phyloP scores from a whole-genome alignment of 257 asterid genomes.

The Thymus mandschuricus region DNA sequence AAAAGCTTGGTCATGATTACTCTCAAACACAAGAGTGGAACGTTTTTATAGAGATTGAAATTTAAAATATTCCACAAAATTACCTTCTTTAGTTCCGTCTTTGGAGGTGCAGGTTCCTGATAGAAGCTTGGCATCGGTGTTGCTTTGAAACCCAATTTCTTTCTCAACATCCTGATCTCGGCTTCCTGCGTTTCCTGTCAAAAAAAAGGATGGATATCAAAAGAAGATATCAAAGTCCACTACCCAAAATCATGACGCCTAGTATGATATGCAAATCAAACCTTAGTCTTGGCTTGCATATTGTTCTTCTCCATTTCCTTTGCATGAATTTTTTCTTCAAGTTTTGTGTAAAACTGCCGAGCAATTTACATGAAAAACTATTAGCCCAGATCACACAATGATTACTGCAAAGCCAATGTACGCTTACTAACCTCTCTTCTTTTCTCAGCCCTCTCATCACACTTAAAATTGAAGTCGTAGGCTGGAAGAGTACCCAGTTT shows the following conservation, averaged over 20 bases:
- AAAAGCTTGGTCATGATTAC: not conserved
- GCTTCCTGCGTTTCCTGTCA: slow-evolving; percentile 87
- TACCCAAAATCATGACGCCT: slow-evolving; percentile 3
- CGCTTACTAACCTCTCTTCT: slow-evolving; percentile 73
- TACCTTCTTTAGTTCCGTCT: slow-evolving; percentile 90
- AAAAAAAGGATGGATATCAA: slow-evolving; percentile 7
- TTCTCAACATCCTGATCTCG: slow-evolving; percentile 79
- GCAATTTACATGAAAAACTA: slow-evolving; percentile 28
- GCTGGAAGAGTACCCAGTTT: slow-evolving; percentile 74
- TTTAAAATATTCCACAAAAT: slow-evolving; percentile 7
- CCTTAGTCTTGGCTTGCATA: slow-evolving; percentile 87
- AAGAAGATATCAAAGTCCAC: slow-evolving; percentile 21
- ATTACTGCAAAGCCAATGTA: slow-evolving; percentile 12
- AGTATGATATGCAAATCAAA: slow-evolving; percentile 28
- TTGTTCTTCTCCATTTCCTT: slow-evolving; percentile 74
- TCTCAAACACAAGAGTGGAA: not conserved
- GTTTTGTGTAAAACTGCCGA: slow-evolving; percentile 80
- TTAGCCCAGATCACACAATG: slow-evolving; percentile 24
- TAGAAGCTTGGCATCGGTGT: slow-evolving; percentile 97
- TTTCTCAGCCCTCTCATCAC: slow-evolving; percentile 94
- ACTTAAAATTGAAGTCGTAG: slow-evolving; percentile 76
- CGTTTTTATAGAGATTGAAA: slow-evolving; percentile 7
- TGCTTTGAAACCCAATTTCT: slow-evolving; percentile 87
- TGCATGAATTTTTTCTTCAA: slow-evolving; percentile 87
- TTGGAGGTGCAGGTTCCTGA: slow-evolving; percentile 95